A percentile compares a stretch with the other conserved stretches of the same genome.
Evolutionary conservation across 345 rosid species (phyloP).

Genomic region (Rhodomyrtus tomentosa): DNA sequence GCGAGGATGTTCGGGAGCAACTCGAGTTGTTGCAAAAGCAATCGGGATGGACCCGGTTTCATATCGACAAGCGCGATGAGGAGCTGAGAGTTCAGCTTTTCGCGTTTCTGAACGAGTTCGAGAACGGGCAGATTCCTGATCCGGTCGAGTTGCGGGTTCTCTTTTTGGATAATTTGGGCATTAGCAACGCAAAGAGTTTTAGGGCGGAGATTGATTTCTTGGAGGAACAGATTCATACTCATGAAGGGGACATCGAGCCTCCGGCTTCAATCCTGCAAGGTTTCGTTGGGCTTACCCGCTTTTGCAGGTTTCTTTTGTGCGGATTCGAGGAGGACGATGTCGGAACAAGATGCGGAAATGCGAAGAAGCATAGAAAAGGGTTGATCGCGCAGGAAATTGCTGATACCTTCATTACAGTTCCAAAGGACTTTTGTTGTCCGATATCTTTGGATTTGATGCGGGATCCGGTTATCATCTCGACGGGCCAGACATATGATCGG

Average conservation of each 20-base stretch:
- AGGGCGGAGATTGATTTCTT: slow-evolving; percentile 70
- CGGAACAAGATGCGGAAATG: slow-evolving; percentile 25
- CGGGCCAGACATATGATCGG: slow-evolving; percentile 90
- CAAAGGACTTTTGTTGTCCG: slow-evolving; percentile 81
- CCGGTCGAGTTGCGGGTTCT: slow-evolving; percentile 26
- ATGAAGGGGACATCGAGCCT: slow-evolving; percentile 83
- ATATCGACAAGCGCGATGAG: slow-evolving; percentile 66
- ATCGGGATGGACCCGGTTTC: slow-evolving; percentile 38
- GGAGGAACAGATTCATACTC: slow-evolving; percentile 86
- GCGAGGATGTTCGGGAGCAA: slow-evolving; percentile 78
- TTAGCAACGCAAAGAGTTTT: slow-evolving; percentile 48
- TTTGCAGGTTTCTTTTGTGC: slow-evolving; percentile 63
- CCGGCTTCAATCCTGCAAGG: slow-evolving; percentile 71
- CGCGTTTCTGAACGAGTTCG: slow-evolving; percentile 54
- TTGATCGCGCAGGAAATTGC: slow-evolving; percentile 65
- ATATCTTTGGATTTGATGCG: slow-evolving; percentile 83
- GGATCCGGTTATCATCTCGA: slow-evolving; percentile 83
- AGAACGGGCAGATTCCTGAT: slow-evolving; percentile 47
- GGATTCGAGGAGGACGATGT: slow-evolving; percentile 61
- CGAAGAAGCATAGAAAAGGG: slow-evolving; percentile 48
- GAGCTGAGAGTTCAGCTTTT: slow-evolving; percentile 37
- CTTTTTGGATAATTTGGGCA: slow-evolving; percentile 49
- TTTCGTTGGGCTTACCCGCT: slow-evolving; percentile 67
- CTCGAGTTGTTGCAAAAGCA: slow-evolving; percentile 60
- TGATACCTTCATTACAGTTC: slow-evolving; percentile 49